Percentiles rank a stretch among this genome's conserved stretches.
These are phyloP conservation scores for Didymella sp. DNA, from an alignment of 2,329 filamentous ascomycete species.

Conservation along the genomic window DNA sequence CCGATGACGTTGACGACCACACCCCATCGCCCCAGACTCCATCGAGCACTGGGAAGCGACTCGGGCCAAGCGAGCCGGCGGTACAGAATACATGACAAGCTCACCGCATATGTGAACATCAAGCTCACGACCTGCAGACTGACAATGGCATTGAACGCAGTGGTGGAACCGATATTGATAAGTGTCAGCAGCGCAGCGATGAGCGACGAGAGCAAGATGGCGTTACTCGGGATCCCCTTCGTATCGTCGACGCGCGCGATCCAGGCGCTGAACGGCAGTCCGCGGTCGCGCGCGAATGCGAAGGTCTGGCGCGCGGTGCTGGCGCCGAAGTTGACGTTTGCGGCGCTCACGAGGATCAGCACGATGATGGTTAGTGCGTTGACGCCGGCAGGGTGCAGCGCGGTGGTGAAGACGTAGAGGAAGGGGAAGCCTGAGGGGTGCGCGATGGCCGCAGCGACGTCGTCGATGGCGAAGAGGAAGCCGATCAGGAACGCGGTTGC, in stretches of 20 bases:
- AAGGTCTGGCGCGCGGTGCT: slow-evolving; percentile 37
- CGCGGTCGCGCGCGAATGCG: slow-evolving; percentile 32
- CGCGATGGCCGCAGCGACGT: slow-evolving; percentile 36
- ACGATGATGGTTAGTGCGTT: slow-evolving; percentile 35
- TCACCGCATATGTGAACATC: slow-evolving; percentile 34
- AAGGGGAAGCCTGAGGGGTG: slow-evolving; percentile 47
- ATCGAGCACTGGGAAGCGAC: slow-evolving; percentile 36
- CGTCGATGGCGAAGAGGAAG: slow-evolving; percentile 46
- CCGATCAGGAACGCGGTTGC: slow-evolving; percentile 47
- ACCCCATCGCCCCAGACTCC: slow-evolving; percentile 48
- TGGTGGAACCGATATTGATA: slow-evolving; percentile 53
- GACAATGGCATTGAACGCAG: slow-evolving; percentile 51
- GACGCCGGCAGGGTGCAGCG: slow-evolving; percentile 26
- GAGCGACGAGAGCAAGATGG: slow-evolving; percentile 41
- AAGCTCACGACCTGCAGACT: slow-evolving; percentile 36
- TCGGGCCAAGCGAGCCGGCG: slow-evolving; percentile 19
- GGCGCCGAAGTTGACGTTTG: slow-evolving; percentile 34
- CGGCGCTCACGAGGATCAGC: slow-evolving; percentile 27
- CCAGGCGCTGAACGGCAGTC: slow-evolving; percentile 26
- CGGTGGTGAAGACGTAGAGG: slow-evolving; percentile 46
- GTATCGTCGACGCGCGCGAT: slow-evolving; percentile 28
- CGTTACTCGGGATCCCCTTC: slow-evolving; percentile 40
- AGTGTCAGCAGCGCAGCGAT: slow-evolving; percentile 37
- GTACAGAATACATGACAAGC: slow-evolving; percentile 36
- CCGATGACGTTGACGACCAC: slow-evolving; percentile 45